Conservation (phyloP, 345 rosid genomes). For the Draba incana region DNA sequence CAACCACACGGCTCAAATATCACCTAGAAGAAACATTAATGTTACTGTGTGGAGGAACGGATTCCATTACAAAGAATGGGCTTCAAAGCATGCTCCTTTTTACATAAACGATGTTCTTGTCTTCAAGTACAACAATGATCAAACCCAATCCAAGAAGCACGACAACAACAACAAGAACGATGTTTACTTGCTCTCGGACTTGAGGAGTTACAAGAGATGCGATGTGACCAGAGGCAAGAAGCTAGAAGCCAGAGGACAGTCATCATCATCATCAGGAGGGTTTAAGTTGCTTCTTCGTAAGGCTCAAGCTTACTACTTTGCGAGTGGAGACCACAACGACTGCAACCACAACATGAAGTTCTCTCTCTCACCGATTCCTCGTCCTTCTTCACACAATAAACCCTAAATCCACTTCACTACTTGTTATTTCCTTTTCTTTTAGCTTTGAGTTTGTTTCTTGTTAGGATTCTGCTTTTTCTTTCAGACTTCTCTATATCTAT, state of each 20-base stretch:
- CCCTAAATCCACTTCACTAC: background rate
- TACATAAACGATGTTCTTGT: constrained; percentile 14
- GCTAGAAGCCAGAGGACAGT: background rate
- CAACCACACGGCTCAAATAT: background rate
- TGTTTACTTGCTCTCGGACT: constrained; percentile 25
- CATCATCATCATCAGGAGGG: background rate
- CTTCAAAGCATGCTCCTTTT: constrained; percentile 14
- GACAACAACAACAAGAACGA: constrained; percentile 1
- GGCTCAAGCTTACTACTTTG: constrained; percentile 15
- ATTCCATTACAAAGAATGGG: constrained; percentile 23
- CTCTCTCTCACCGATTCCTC: constrained; percentile 8
- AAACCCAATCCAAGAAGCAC: too few species aligned
- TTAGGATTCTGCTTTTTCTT: background rate
- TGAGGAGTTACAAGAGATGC: constrained; percentile 20
- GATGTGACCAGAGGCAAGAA: constrained; percentile 15
- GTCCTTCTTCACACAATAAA: background rate
- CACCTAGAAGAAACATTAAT: constrained; percentile 19
- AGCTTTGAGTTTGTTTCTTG: background rate
- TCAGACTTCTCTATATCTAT: background rate
- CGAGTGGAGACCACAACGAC: constrained; percentile 15
- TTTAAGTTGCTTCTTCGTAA: constrained; percentile 28
- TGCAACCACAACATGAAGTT: constrained; percentile 30
- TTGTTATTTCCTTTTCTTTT: constrained; percentile 7
- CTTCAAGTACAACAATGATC: constrained; percentile 1
- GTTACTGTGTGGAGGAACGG: constrained; percentile 22